Base-by-base conservation (phyloP, 257 asterid genomes). In the Solanum habrochaites region DNA sequence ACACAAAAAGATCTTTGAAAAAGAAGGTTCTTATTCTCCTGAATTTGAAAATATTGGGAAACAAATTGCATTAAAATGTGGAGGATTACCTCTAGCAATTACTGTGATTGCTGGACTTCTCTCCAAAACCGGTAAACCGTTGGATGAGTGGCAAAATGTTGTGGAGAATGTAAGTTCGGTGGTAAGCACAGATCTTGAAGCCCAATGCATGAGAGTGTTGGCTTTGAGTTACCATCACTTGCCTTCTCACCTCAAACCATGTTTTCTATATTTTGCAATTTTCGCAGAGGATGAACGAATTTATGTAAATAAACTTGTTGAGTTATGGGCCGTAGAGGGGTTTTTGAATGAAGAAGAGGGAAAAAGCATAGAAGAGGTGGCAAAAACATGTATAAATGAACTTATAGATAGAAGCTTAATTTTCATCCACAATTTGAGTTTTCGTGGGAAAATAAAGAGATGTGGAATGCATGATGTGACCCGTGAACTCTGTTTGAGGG, bases 401-500 rank as follows among this genome's bases (percentile, higher is more conserved):
- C 32, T 74, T 23, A 6, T 1, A 74, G 58, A 40, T 23, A 74
- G 58, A 74, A 23, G 56, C 3, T 3, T 74, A 74, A 49, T 82
- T 25, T 85, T 7, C n/a, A 69, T 62, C 18, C 35, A 43, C 10
- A 5, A 16, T 8, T 60, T 2, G 8, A 73, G 75, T 5, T 83
- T 62, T 25, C 7, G 20, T 29, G 87, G 90, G 0, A 8, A 11
- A 73, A 43, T 86, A 4, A 12, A 72, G 39, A 45, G 70, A 1
- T 87, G 89, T 23, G 32, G 67, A 29, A 70, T 90, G 18, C 88
- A 87, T 18, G 88, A 87, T 56, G 25, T 72, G 77, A 15, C 39
- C 43, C 73, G 43, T 15, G 81, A 74, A 3, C 82, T 87, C 23
- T 89, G 90, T 52, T 40, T 82, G 86, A 72, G 16, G 32, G 75